phyloP scores from a whole-genome alignment of 352 stramenopile species.

The Pythium sp. region DNA sequence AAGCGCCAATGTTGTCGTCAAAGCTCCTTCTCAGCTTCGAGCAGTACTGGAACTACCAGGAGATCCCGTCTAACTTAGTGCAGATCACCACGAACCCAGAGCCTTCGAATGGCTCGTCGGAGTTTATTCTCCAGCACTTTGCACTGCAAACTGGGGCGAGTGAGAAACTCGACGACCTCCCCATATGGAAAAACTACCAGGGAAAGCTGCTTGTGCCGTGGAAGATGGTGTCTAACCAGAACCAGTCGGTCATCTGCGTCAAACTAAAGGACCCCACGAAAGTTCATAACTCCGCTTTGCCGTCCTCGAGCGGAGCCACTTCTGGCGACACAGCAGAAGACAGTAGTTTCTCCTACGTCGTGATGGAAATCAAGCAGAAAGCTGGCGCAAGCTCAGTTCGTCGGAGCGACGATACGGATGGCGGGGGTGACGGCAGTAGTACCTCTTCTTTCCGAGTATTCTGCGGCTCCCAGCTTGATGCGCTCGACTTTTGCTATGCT shows the following conservation, averaged over 20 bases:
- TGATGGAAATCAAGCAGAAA: slow-evolving; percentile 40
- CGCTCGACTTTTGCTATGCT: slow-evolving; percentile 55
- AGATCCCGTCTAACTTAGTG: slow-evolving; percentile 38
- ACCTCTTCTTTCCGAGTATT: slow-evolving; percentile 15
- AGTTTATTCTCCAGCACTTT: slow-evolving; percentile 51
- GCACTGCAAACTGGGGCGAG: slow-evolving; percentile 43
- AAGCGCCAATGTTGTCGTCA: slow-evolving; percentile 20
- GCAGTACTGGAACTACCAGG: slow-evolving; percentile 67
- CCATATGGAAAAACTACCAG: slow-evolving; percentile 60
- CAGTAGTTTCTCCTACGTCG: slow-evolving; percentile 36
- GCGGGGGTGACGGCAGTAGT: slow-evolving; percentile 15
- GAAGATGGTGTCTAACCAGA: slow-evolving; percentile 34
- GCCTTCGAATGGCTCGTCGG: not conserved
- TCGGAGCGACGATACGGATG: not conserved
- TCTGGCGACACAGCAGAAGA: slow-evolving; percentile 11
- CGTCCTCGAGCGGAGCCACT: not conserved
- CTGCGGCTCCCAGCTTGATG: slow-evolving; percentile 43
- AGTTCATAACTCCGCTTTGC: not conserved
- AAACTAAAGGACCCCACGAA: slow-evolving; percentile 37
- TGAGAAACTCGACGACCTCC: slow-evolving; percentile 45
- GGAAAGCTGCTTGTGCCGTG: slow-evolving; percentile 47
- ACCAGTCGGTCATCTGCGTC: slow-evolving; percentile 46
- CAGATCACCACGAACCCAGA: slow-evolving; percentile 35
- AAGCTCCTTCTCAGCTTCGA: slow-evolving; percentile 44
- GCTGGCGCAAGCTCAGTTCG: not conserved